Evolutionary conservation across 441 rosid genomes (phyloP), one percentile per base, ranked within the genome.

Genomic region (Lepidium campestre): DNA sequence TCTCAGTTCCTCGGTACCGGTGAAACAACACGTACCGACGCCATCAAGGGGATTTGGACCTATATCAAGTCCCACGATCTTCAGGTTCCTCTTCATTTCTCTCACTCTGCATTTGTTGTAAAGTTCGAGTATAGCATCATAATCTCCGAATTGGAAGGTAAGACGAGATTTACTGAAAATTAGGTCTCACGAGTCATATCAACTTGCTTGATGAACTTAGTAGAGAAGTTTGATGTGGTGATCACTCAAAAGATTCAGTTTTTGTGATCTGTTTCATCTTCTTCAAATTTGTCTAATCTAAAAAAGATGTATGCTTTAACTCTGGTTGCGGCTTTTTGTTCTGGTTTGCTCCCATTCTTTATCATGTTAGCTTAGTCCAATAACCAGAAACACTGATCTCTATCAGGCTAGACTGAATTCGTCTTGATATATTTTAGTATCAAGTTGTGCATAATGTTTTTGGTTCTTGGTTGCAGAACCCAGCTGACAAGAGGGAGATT

Each of bases 21-120:
- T 3, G 85, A 87, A 66, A 76, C 83, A 74, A 85, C 94, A 40
- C 97, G 96, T 32, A 37, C 79, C 0, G 83, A 77, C 3, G 89
- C 85, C 9, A 82, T 85, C 62, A 87, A 91, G 78, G 72, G 77
- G 83, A 80, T 90, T 65, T 93, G 98, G 98, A 44, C 72, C 44
- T 81, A 93, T 69, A 81, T 88, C 81, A 93, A 93, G 81, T 70
- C 78, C 7, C 71, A 85, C 57, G 80, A 85, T 60, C 92, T 93
- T 45, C 98, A 93, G 98, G 98, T 93, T 35, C 56, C n/a, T 35
- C 27, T 29, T 49, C 67, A 55, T 47, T 64, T 39, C 53, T 49
- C 10, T 34, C 5, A 17, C 10, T 39, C 47, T 52, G 41, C 45
- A 1, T 27, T 42, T 49, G 41, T 64, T 46, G 14, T 70, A 36